Conservation (phyloP, 73 alveolate genomes). For the Stentor coeruleus region DNA sequence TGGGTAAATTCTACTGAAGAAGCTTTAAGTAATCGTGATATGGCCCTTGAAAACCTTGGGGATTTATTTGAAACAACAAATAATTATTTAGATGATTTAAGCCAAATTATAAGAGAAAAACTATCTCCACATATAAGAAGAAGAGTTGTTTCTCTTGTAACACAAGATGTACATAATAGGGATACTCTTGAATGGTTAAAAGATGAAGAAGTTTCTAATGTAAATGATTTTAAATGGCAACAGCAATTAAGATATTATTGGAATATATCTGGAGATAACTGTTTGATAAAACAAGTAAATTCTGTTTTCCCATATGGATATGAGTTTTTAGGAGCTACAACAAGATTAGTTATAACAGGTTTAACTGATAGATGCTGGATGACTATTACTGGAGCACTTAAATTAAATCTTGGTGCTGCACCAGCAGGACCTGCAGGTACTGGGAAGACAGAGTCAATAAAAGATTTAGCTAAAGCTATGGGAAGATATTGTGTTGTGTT, state of each 20-base stretch:
- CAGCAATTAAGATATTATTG: constrained; percentile 97
- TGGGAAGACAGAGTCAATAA: constrained; percentile 98
- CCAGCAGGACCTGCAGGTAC: constrained; percentile 99
- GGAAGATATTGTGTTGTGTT: constrained; percentile 86
- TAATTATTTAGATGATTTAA: constrained; percentile 71
- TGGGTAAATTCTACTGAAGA: constrained; percentile 80
- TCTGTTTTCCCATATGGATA: constrained; percentile 93
- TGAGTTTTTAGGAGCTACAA: constrained; percentile 96
- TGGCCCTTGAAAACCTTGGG: constrained; percentile 69
- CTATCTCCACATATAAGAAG: constrained; percentile 70
- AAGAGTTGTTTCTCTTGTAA: constrained; percentile 85
- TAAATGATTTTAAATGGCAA: constrained; percentile 96
- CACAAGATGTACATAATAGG: constrained; percentile 94
- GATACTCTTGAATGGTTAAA: constrained; percentile 74
- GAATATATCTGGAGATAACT: constrained; percentile 64
- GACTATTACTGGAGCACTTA: constrained; percentile 89
- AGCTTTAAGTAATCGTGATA: constrained; percentile 56
- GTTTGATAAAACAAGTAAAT: constrained; percentile 70
- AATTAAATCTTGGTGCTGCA: constrained; percentile 84
- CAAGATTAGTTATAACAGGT: constrained; percentile 93
- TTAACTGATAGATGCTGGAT: constrained; percentile 94
- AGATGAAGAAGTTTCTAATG: constrained; percentile 79
- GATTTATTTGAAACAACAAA: constrained; percentile 72
- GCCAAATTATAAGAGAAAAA: constrained; percentile 83
- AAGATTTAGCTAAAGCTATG: constrained; percentile 84